These are phyloP conservation scores for Daldinia sp. DNA, from an alignment of 2,329 filamentous ascomycete genomes.

Conservation along the genomic window DNA sequence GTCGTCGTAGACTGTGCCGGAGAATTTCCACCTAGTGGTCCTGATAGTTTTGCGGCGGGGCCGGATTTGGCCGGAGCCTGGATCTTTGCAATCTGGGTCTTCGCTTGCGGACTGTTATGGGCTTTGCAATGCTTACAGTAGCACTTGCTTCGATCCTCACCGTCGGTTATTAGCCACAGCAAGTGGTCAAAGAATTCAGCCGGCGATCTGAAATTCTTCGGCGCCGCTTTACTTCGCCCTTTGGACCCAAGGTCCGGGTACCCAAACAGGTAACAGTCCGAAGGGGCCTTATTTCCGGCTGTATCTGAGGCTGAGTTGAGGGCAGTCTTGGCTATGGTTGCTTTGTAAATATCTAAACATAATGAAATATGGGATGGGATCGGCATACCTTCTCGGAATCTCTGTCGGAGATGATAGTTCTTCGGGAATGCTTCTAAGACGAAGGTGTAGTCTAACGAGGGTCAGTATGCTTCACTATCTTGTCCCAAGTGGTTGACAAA, in stretches of 20 bases:
- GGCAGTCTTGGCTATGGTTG: slow-evolving; percentile 1
- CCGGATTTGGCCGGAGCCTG: not conserved
- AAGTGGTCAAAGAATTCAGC: slow-evolving; percentile 42
- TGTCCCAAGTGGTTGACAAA: slow-evolving; percentile 7
- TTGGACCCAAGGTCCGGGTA: slow-evolving; percentile 28
- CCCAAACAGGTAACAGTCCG: slow-evolving; percentile 38
- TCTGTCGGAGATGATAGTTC: slow-evolving; percentile 24
- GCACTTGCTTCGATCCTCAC: slow-evolving; percentile 34
- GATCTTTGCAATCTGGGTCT: slow-evolving; percentile 13
- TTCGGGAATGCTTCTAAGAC: slow-evolving; percentile 8
- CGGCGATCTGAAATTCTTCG: slow-evolving; percentile 37
- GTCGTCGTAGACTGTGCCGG: not conserved
- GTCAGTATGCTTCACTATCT: slow-evolving; percentile 14
- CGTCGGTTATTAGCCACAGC: slow-evolving; percentile 37
- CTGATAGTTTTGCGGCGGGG: not conserved
- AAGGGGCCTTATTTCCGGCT: not conserved
- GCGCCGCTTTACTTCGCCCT: not conserved
- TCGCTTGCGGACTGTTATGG: slow-evolving; percentile 4
- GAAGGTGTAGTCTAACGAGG: not conserved
- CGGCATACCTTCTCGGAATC: not conserved
- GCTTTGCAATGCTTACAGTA: slow-evolving; percentile 37
- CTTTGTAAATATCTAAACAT: not conserved
- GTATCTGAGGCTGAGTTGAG: not conserved
- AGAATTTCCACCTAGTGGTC: not conserved
- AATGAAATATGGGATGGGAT: not conserved